These are phyloP conservation scores for Tolypocladium guangdongense DNA, from an alignment of 2,329 filamentous ascomycete species.

Conservation along the genomic window DNA sequence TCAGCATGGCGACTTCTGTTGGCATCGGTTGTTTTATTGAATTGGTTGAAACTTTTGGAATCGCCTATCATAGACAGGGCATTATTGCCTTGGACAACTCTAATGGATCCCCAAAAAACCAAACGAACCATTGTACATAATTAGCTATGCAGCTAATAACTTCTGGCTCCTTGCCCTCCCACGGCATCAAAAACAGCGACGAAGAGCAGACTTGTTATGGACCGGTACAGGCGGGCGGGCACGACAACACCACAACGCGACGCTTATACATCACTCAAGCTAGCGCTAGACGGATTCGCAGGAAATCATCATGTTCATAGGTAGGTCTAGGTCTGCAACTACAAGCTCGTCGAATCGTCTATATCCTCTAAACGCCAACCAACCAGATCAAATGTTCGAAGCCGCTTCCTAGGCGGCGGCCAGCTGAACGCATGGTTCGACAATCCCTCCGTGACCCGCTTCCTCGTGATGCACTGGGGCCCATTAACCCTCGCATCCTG, in stretches of 20 bases:
- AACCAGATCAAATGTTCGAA: slow-evolving; percentile 21
- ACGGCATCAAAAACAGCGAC: too few species aligned
- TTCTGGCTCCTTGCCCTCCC: too few species aligned
- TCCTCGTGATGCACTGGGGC: not conserved
- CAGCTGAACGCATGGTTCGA: slow-evolving; percentile 3
- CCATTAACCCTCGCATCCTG: not conserved
- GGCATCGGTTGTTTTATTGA: too few species aligned
- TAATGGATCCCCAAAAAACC: too few species aligned
- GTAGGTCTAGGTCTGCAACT: slow-evolving; percentile 15
- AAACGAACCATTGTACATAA: too few species aligned
- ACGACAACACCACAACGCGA: not conserved
- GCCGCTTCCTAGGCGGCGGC: slow-evolving; percentile 5
- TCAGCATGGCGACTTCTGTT: too few species aligned
- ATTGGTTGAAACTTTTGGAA: too few species aligned
- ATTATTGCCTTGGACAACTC: too few species aligned
- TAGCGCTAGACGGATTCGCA: not conserved
- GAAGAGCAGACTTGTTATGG: too few species aligned
- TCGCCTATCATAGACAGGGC: too few species aligned
- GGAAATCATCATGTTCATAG: slow-evolving; percentile 16
- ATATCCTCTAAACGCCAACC: slow-evolving; percentile 26
- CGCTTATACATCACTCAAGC: not conserved
- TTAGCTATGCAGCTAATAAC: too few species aligned
- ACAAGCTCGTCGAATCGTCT: slow-evolving; percentile 28
- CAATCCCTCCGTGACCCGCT: not conserved
- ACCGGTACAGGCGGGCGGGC: too few species aligned